phyloP scores from a whole-genome alignment of 257 asterid genomes.

The Ophiorrhiza pumila region DNA sequence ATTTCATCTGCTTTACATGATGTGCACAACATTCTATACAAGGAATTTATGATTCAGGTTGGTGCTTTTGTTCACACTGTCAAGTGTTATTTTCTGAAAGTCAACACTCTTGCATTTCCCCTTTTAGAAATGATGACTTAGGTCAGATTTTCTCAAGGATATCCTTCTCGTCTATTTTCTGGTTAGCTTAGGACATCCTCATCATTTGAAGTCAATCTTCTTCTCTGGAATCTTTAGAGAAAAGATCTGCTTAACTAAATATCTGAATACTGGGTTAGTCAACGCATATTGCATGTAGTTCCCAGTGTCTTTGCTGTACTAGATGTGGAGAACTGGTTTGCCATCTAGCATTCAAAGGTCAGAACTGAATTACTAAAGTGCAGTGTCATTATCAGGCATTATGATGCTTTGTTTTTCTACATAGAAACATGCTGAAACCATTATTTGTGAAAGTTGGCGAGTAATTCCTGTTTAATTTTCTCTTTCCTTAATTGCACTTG shows the following conservation, averaged over 20 bases:
- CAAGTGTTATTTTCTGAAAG: background rate
- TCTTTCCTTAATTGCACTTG: background rate
- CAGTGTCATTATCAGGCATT: background rate
- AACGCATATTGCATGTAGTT: background rate
- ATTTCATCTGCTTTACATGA: conserved; percentile 85
- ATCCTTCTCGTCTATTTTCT: background rate
- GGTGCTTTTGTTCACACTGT: background rate
- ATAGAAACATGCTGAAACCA: background rate
- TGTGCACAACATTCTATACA: conserved; percentile 70
- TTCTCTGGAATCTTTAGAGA: background rate
- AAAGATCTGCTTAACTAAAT: background rate
- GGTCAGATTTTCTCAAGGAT: background rate
- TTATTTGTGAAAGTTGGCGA: background rate
- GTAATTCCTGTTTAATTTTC: background rate
- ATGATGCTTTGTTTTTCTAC: background rate
- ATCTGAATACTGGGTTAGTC: background rate
- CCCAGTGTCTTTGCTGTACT: too few relatives aligned
- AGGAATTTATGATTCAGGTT: conserved; percentile 99
- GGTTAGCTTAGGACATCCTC: background rate
- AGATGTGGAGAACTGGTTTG: background rate
- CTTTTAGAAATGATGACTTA: background rate
- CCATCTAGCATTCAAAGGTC: background rate
- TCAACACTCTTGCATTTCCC: background rate
- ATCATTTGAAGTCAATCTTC: background rate
- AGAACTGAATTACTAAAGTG: background rate